These are phyloP conservation scores for Suillus plorans DNA, from an alignment of 768 basidiomycete species.

Conservation along the genomic window DNA sequence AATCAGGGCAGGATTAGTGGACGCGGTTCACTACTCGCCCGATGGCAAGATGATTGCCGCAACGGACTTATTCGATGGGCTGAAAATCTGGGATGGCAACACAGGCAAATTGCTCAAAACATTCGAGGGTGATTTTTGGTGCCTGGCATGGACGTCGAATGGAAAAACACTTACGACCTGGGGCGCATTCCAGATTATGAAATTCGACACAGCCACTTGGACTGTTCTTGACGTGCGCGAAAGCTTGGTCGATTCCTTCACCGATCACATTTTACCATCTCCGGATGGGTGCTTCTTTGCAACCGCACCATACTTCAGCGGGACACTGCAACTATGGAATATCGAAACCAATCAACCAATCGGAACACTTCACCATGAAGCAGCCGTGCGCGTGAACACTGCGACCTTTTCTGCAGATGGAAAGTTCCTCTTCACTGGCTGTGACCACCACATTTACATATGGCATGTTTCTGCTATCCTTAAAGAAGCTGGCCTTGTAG, in stretches of 20 bases:
- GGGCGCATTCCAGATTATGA: not conserved
- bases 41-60: not conserved
- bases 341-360: not conserved
- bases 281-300: not conserved
- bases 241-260: no score
- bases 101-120: not conserved
- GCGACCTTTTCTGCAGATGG: not conserved
- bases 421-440: not conserved
- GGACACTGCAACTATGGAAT: not conserved
- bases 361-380: not conserved
- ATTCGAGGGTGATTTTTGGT: not conserved
- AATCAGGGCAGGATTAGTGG: not conserved
- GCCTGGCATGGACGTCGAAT: not conserved
- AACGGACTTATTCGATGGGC: no score
- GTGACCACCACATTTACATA: not conserved
- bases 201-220: not conserved
- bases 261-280: not conserved
- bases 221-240: not conserved
- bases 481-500: not conserved
- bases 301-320: accelerated
- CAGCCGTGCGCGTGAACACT: accelerated
- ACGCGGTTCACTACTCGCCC: not conserved
- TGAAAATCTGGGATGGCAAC: not conserved
- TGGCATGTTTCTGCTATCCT: not conserved
- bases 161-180: not conserved